Percentiles rank a stretch among this genome's conserved stretches.
These are phyloP conservation scores for Cornus controversa DNA, from an alignment of 148 eudicot genomes.

Conservation along the genomic window DNA sequence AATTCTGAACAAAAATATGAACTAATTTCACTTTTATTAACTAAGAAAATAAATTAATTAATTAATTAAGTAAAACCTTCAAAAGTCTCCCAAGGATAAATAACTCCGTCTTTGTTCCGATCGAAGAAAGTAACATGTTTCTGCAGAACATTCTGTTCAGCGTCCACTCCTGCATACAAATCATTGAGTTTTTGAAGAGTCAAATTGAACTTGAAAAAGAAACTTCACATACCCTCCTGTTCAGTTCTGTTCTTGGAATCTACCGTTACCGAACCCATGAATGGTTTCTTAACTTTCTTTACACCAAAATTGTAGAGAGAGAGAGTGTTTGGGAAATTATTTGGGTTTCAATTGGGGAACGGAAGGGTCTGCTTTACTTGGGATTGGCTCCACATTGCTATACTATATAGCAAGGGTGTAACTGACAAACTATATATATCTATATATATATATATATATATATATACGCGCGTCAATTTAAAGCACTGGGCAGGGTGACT, in stretches of 20 bases:
- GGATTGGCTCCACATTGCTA: too few species aligned
- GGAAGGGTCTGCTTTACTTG: not conserved
- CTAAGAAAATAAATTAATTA: too few species aligned
- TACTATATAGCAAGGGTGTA: too few species aligned
- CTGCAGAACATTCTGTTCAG: slow-evolving; percentile 35
- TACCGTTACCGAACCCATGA: slow-evolving; percentile 6
- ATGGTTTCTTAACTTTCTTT: not conserved
- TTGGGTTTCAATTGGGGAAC: not conserved
- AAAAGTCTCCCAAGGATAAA: slow-evolving; percentile 78
- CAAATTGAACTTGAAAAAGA: not conserved
- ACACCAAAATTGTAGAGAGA: not conserved
- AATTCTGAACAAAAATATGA: not conserved
- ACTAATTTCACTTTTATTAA: not conserved
- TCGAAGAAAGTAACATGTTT: slow-evolving; percentile 77
- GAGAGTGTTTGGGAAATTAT: not conserved
- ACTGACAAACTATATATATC: too few species aligned
- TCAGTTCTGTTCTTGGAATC: slow-evolving; percentile 11
- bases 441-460: too few species aligned
- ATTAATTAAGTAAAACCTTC: slow-evolving; percentile 43
- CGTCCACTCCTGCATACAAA: slow-evolving; percentile 13
- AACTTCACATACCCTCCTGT: not conserved
- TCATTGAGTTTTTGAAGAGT: not conserved
- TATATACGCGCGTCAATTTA: too few species aligned
- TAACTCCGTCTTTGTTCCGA: slow-evolving; percentile 68
- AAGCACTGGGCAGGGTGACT: too few species aligned